Evolutionary conservation across 495 filamentous ascomycete species (phyloP), one percentile per base, ranked within the genome.

Genomic region (Penicillium arizonense): DNA sequence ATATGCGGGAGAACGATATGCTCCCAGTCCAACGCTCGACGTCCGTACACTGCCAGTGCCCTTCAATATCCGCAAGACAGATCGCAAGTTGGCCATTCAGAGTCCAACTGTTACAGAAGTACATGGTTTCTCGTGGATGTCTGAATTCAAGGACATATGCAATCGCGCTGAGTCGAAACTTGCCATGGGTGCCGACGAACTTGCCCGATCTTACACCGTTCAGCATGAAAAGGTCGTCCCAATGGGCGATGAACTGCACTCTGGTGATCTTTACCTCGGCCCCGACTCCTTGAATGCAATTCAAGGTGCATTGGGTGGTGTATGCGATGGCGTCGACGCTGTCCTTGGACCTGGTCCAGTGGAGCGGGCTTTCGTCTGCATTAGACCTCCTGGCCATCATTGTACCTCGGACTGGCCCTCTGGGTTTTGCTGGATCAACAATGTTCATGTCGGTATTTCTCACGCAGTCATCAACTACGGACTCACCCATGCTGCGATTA

Each of bases 341-440:
- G 88, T 97, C 3, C 90, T 97, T 60, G 79, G 82, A 11, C 78
- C 84, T 5, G 53, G 58, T 13, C 56, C 68, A 0, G 71, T 72
- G 10, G 82, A 80, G 46, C 85, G 87, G 34, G 89, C 90, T 3
- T 98, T 93, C 70, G 89, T 95, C 56, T 87, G 76, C 23, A 84
- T 93, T 52, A 82, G 91, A 13, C 91, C 91, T 23, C 91, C 91
- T 1, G 94, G 94, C 7, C 94, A 98, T 60, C 94, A 98, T 64
- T 98, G 94, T 69, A 94, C 92, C 4, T 83, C 90, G 3, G 79
- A 83, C 35, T 82, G 86, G 51, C 94, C 94, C 0, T 96, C 91
- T 1, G 94, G 94, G 2, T 98, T 98, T 68, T 98, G 94, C 71
- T 98, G 94, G 94, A 69, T 98, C 49, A 98, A 98, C 68, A 98